These are phyloP conservation scores for Tolypocladium amazonense DNA, from an alignment of 2,329 filamentous ascomycete species.

Conservation along the genomic window DNA sequence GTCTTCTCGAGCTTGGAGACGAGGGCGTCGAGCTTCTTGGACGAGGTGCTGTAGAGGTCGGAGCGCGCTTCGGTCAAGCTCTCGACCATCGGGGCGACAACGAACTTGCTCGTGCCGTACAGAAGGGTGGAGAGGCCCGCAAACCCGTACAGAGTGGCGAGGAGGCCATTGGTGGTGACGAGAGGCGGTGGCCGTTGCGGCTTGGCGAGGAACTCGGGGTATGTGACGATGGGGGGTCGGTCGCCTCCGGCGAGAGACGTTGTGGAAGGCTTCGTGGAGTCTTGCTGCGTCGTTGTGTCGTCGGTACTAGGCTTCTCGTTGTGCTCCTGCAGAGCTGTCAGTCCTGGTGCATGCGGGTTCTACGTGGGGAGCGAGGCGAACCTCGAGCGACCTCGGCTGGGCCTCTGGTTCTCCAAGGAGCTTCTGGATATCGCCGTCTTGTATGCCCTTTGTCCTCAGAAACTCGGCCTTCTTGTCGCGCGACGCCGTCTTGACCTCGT, in stretches of 20 bases:
- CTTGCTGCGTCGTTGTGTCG: slow-evolving; percentile 2
- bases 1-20: slow-evolving; percentile 40
- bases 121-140: slow-evolving; percentile 49
- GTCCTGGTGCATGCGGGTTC: neutral
- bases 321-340: neutral
- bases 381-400: slow-evolving; percentile 6
- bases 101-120: slow-evolving; percentile 61
- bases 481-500: slow-evolving; percentile 57
- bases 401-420: slow-evolving; percentile 37
- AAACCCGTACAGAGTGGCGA: slow-evolving; percentile 49
- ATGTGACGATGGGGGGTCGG: slow-evolving; percentile 55
- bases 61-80: slow-evolving; percentile 38
- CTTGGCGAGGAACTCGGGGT: slow-evolving; percentile 57
- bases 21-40: slow-evolving; percentile 32
- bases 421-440: slow-evolving; percentile 53
- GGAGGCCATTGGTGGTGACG: slow-evolving; percentile 48
- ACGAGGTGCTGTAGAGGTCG: slow-evolving; percentile 40
- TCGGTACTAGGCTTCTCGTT: neutral
- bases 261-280: slow-evolving; percentile 10
- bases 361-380: slow-evolving; percentile 5
- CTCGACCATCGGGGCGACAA: slow-evolving; percentile 53
- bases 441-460: slow-evolving; percentile 65
- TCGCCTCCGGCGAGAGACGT: slow-evolving; percentile 20
- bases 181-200: slow-evolving; percentile 46
- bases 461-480: slow-evolving; percentile 67